Percentiles rank a stretch among this genome's conserved stretches.
Conservation (phyloP, 768 basidiomycete species). For the Roridomyces roridus region DNA sequence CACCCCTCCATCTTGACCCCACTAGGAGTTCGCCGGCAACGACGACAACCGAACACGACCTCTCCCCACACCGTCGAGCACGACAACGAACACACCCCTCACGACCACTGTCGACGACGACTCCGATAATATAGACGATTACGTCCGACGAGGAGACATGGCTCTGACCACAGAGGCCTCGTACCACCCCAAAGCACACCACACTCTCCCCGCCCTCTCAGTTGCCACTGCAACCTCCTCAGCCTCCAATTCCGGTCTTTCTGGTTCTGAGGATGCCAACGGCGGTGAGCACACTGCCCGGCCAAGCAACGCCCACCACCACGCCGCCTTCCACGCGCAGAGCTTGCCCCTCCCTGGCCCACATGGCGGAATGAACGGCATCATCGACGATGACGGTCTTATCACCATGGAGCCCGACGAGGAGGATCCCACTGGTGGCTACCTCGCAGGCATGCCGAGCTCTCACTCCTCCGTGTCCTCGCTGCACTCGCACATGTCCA, state of each 20-base stretch:
- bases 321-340: constrained; percentile 47
- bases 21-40: no score
- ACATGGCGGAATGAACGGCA: constrained; percentile 13
- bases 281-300: constrained; percentile 56
- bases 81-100: no score
- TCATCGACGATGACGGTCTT: constrained; percentile 7
- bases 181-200: constrained; percentile 23
- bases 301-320: constrained; percentile 53
- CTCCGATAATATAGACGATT: no score
- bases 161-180: not conserved
- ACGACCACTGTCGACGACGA: no score
- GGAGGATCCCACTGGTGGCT: not conserved
- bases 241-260: constrained; percentile 39
- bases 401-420: not conserved
- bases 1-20: no score
- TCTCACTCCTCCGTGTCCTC: not conserved
- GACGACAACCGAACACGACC: no score
- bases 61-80: no score
- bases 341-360: constrained; percentile 19
- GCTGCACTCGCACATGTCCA: no score
- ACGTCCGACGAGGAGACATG: no score
- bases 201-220: constrained; percentile 34
- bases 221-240: constrained; percentile 44
- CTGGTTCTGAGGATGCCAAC: constrained; percentile 16
- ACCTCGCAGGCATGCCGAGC: not conserved